Evolutionary conservation across 2,329 filamentous ascomycete genomes (phyloP).

Genomic region (Calcarisporium arbuscula): DNA sequence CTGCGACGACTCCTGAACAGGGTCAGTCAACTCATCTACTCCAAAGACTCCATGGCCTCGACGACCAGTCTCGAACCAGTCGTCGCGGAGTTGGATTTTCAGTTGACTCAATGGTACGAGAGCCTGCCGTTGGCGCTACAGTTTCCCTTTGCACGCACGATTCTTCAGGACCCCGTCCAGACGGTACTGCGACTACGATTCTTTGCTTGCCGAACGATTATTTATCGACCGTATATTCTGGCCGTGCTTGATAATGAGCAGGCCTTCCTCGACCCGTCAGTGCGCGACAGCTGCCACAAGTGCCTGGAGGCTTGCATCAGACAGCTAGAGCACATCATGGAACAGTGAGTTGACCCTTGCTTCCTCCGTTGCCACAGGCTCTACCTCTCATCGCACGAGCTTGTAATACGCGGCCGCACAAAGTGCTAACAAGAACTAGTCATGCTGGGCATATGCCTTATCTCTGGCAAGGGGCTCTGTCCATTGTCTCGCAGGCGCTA

Average conservation of each 20-base stretch:
- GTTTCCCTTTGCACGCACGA: constrained; percentile 64
- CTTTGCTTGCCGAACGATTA: constrained; percentile 80
- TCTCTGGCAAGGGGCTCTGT: constrained; percentile 77
- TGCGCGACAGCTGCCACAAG: constrained; percentile 73
- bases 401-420: neutral
- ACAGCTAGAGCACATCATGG: constrained; percentile 71
- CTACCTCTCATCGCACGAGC: constrained; percentile 4
- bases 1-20: constrained; percentile 70
- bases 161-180: constrained; percentile 67
- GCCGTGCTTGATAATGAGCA: constrained; percentile 74
- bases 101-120: constrained; percentile 81
- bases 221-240: constrained; percentile 77
- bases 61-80: constrained; percentile 70
- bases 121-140: constrained; percentile 67
- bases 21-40: constrained; percentile 74
- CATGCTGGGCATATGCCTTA: constrained; percentile 81
- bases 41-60: constrained; percentile 64
- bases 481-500: constrained; percentile 74
- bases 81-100: constrained; percentile 73
- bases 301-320: constrained; percentile 74
- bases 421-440: constrained; percentile 29
- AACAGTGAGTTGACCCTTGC: constrained; percentile 56
- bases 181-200: constrained; percentile 74
- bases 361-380: constrained; percentile 2
- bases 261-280: constrained; percentile 62